Base-by-base conservation (phyloP, 2,329 filamentous ascomycete genomes). In the Colletotrichum cereale region DNA sequence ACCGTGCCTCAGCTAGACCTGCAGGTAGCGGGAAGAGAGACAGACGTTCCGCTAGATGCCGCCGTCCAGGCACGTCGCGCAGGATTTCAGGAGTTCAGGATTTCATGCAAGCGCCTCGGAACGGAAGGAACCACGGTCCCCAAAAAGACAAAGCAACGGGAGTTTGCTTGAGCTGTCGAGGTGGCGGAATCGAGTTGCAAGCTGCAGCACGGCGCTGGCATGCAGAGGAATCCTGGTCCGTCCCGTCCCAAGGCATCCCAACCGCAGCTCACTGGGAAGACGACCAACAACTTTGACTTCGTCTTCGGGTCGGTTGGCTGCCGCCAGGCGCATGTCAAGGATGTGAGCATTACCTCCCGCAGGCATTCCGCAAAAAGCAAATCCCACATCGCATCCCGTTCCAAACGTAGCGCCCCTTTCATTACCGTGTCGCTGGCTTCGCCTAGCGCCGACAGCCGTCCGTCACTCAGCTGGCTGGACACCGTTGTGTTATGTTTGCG, bases 1-100 rank as follows among this genome's bases (percentile, higher is more conserved):
- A 26, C 34, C 40, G 47, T 61, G 67, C 67, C 31, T 62, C 50
- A 61, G 56, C 63, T 42, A 29, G 53, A 56, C 61, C 44, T 66
- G 62, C 40, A 60, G 67, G 62, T 29, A 62, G 55, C 36, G 56
- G 24, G 31, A 38, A 18, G 38, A 36, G n/a, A 44, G 48, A n/a
- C n/a, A 31, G 21, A 36, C 47, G 53, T 42, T 36, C 34, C 52
- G 52, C 63, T 31, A 42, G 61, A 47, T 56, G 66, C 40, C 66
- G 47, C 52, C 52, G 21, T 58, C 38, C 44, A 50, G 62, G 62
- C 34, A 70, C 67, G 44, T 34, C 34, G 14, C 53, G 21, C 31
- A 24, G 53, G 31, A 47, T 38, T 21, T 21, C n/a, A n/a, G n/a
- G n/a, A n/a, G n/a, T n/a, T 38, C 14, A 21, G 8, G 16, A 24